These are phyloP conservation scores for Cladophialophora carrionii DNA, from an alignment of 2,329 filamentous ascomycete species.

Conservation along the genomic window DNA sequence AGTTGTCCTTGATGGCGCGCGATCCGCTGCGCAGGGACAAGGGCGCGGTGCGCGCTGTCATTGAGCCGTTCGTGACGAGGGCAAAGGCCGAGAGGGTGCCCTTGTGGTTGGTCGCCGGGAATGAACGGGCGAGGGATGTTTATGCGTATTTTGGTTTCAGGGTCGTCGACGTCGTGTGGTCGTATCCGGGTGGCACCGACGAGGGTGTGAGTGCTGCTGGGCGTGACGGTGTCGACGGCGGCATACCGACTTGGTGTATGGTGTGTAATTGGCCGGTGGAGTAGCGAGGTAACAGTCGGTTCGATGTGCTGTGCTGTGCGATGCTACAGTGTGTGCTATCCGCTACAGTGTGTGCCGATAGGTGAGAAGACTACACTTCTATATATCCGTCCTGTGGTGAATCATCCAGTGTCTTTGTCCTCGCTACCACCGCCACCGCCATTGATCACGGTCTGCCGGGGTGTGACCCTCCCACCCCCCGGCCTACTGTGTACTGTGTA, in stretches of 20 bases:
- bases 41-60: constrained; percentile 35
- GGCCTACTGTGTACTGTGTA: no score
- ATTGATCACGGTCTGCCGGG: no score
- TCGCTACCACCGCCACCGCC: no score
- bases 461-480: no score
- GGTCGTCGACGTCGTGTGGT: constrained; percentile 24
- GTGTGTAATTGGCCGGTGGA: constrained; percentile 32
- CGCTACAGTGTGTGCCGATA: no score
- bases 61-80: constrained; percentile 32
- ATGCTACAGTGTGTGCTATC: no score
- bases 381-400: no score
- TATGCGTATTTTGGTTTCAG: constrained; percentile 36
- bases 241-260: constrained; percentile 31
- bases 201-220: not conserved
- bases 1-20: constrained; percentile 31
- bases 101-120: constrained; percentile 33
- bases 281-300: no score
- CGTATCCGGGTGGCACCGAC: constrained; percentile 3
- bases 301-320: no score
- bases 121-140: constrained; percentile 33
- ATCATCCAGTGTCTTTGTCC: no score
- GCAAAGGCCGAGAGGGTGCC: constrained; percentile 29
- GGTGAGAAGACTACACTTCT: no score
- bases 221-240: constrained; percentile 2
- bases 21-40: constrained; percentile 30